Base-by-base conservation (phyloP, 73 alveolate genomes). In the Tetrahymena borealis region DNA sequence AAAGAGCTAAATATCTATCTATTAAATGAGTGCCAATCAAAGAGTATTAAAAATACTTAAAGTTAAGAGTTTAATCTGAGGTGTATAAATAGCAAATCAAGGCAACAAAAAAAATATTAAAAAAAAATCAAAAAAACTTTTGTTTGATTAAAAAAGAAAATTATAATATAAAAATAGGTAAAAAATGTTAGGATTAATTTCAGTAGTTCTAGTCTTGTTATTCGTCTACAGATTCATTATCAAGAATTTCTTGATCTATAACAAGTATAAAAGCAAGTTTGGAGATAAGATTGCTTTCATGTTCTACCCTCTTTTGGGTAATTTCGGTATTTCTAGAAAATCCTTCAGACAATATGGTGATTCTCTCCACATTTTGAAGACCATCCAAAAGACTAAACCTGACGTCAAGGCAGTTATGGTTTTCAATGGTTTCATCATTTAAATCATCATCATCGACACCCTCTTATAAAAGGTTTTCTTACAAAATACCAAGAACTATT, bases 251-350 rank as follows among this genome's bases (percentile, higher is more conserved):
- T 24, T 60, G 85, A 60, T 60, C 85, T 60, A 60, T 35, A 24
- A 24, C 28, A 60, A 32, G n/a, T 60, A 60, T 28, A 60, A 60
- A 35, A 60, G 85, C 15, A 60, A 60, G 28, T 60, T 60, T 20
- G 85, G 85, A 24, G 85, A 60, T 60, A 60, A 60, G 35, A 28
- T 60, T 15, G 85, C 38, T 60, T 60, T 60, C 28, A 60, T 60
- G 85, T 60, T 60, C 85, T 60, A 60, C 85, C 85, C 85, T 60
- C 85, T 60, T 60, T 60, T 60, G 28, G 85, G 85, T 60, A 60
- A 60, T 35, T 60, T 60, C 28, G 85, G 85, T 60, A 60, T 60
- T 60, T 60, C 85, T 35, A 60, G 85, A 60, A 60, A 60, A 35
- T 60, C 85, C 28, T 60, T 60, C 85, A 60, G 85, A 60, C 28